These are phyloP conservation scores for Cutaneotrichosporon cutaneum DNA, from an alignment of 1,284 basidiomycete genomes.

Conservation along the genomic window DNA sequence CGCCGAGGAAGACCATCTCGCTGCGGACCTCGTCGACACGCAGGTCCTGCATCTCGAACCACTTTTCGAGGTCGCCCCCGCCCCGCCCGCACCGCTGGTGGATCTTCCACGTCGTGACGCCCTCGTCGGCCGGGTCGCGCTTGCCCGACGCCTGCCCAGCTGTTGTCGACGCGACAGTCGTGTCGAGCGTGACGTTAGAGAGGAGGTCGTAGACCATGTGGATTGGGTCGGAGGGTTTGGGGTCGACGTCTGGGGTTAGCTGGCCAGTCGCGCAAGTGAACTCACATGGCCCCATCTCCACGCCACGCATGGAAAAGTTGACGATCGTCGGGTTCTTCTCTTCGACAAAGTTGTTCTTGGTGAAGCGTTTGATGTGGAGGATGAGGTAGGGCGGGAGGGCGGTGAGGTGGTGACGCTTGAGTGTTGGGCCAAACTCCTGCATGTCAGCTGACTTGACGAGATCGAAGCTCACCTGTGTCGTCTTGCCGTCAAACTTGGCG, in stretches of 20 bases:
- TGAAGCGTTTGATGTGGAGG: conserved; percentile 94
- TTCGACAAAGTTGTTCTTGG: conserved; percentile 96
- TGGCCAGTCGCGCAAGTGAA: conserved; percentile 26
- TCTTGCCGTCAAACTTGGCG: conserved; percentile 92
- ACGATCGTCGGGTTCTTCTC: conserved; percentile 99
- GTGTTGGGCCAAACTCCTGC: conserved; percentile 78
- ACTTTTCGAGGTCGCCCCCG: conserved; percentile 81
- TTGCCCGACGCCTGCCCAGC: conserved; percentile 34
- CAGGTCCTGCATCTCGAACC: conserved; percentile 96
- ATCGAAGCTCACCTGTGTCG: conserved; percentile 66
- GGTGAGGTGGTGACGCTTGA: conserved; percentile 85
- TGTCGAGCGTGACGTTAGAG: conserved; percentile 92
- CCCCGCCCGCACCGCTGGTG: conserved; percentile 73
- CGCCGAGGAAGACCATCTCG: conserved; percentile 97
- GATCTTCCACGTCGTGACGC: conserved; percentile 69
- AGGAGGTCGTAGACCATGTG: conserved; percentile 86
- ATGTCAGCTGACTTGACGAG: conserved; percentile 1
- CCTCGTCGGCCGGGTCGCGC: conserved; percentile 35
- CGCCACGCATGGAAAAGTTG: conserved; percentile 88
- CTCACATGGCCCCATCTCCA: conserved; percentile 88
- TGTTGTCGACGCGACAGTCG: conserved; percentile 75
- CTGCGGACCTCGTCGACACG: conserved; percentile 92
- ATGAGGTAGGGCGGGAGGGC: conserved; percentile 88
- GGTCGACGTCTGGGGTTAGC: conserved; percentile 68
- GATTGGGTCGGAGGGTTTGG: conserved; percentile 59